A percentile compares a stretch with the other conserved stretches of the same genome.
Conservation (phyloP, 176 grass and related monocot genomes). For the Ensete ventricosum region DNA sequence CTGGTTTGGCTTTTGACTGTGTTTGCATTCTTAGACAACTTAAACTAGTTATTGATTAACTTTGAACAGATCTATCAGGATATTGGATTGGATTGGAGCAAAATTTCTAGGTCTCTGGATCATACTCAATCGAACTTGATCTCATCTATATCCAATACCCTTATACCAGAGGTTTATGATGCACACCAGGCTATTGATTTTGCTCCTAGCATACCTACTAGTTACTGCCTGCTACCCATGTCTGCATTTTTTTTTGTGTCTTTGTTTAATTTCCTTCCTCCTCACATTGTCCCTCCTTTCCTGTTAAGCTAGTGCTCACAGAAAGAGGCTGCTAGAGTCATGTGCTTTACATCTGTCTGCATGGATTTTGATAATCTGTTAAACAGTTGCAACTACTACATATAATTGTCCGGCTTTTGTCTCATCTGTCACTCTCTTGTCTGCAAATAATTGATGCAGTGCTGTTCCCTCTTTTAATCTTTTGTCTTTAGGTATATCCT, state of each 20-base stretch:
- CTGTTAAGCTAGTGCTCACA: neutral
- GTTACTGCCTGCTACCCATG: neutral
- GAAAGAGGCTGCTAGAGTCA: neutral
- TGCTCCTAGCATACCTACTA: neutral
- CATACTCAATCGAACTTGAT: too few species aligned
- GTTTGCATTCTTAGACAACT: too few species aligned
- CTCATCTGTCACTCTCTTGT: neutral
- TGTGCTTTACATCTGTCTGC: too few species aligned
- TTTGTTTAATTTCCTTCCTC: neutral
- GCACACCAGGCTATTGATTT: neutral
- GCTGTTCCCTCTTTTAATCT: neutral
- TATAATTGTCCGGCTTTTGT: neutral
- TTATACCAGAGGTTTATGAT: neutral
- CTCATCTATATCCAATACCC: too few species aligned
- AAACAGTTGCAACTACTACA: too few species aligned
- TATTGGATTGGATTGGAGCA: too few species aligned
- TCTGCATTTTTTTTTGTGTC: neutral
- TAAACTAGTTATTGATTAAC: too few species aligned
- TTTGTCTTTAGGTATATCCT: slow-evolving; percentile 59
- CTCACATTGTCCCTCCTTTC: neutral
- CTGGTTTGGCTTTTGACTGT: too few species aligned
- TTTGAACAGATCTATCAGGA: too few species aligned
- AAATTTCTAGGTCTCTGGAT: too few species aligned
- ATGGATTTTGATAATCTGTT: too few species aligned
- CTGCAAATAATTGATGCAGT: too few species aligned